Evolutionary conservation across 2,329 filamentous ascomycete species (phyloP), one percentile per base, ranked within the genome.

Genomic region (Aureobasidium sp.): DNA sequence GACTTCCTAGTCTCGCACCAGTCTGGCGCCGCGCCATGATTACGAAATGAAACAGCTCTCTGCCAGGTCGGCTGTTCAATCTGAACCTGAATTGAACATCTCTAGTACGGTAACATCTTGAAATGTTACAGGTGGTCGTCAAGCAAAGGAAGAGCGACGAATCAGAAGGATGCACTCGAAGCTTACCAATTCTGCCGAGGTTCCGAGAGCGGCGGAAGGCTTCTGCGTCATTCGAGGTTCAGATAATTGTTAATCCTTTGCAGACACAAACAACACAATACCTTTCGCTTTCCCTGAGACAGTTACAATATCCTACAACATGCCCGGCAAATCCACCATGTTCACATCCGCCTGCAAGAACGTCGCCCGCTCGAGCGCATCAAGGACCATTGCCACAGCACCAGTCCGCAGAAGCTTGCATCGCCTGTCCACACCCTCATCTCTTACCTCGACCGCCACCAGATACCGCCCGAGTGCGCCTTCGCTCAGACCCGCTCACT

Each of bases 141-240:
- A 2, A 39, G 6, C 2, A 52, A 13, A 39, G 50, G 32, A 37
- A 34, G 37, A 43, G 15, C 37, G 15, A 43, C 51, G 51, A 55
- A 55, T 55, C 51, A 32, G 15, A 43, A 7, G 24, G 12, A 43
- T 24, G 36, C 13, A 36, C 36, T 29, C 36, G 9, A 43, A 55
- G 53, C 53, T 57, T 44, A 57, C 53, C 39, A 57, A 57, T 57
- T 57, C 27, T 36, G 53, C 53, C 53, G 53, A 46, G 53, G 53
- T 46, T 57, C 53, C 53, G 53, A 44, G 29, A 57, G 27, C 36
- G 51, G 36, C 36, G 37, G 36, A 48, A 26, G 37, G 51, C 51
- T 41, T 55, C 24, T 57, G 53, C 53, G 53, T 57, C 53, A 57
- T 57, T 46, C 53, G 51, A 55, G 13, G 24, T 29, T 41, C 37